Percentiles rank a stretch among this genome's conserved stretches.
phyloP scores from a whole-genome alignment of 805 yeast genomes.

The Blastobotrys americana region DNA sequence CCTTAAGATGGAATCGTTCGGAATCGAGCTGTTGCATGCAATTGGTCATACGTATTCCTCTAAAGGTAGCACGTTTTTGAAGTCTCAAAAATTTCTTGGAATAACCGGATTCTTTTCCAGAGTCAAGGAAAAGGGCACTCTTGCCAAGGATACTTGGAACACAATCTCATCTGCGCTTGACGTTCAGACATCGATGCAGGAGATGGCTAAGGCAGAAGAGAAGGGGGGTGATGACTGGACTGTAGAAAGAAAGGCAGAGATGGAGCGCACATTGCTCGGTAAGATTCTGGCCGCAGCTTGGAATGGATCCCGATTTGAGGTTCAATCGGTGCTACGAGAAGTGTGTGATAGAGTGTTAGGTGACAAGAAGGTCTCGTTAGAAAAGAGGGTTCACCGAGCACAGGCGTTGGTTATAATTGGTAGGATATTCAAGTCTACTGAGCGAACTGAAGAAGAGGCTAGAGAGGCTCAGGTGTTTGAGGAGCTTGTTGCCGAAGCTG shows the following conservation, averaged over 20 bases:
- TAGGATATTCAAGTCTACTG: conserved; percentile 52
- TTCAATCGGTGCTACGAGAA: conserved; percentile 68
- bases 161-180: conserved; percentile 80
- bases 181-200: conserved; percentile 72
- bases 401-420: conserved; percentile 72
- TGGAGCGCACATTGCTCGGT: conserved; percentile 77
- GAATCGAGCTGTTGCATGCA: conserved; percentile 70
- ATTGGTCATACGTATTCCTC: conserved; percentile 73
- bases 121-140: conserved; percentile 75
- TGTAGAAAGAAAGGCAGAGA: conserved; percentile 61
- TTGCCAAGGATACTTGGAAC: conserved; percentile 75
- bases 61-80: conserved; percentile 67
- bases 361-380: conserved; percentile 55
- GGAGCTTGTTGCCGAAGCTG: conserved; percentile 84
- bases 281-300: conserved; percentile 90
- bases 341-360: conserved; percentile 72
- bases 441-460: conserved; percentile 79
- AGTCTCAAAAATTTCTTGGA: conserved; percentile 77
- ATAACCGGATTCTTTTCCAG: conserved; percentile 75
- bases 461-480: conserved; percentile 88
- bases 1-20: conserved; percentile 91
- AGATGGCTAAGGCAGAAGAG: conserved; percentile 67
- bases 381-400: conserved; percentile 67
- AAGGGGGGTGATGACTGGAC: conserved; percentile 46
- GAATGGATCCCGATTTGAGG: conserved; percentile 87